Evolutionary conservation across 495 filamentous ascomycete genomes (phyloP), one percentile per base, ranked within the genome.

Genomic region (Penicillium daleae): DNA sequence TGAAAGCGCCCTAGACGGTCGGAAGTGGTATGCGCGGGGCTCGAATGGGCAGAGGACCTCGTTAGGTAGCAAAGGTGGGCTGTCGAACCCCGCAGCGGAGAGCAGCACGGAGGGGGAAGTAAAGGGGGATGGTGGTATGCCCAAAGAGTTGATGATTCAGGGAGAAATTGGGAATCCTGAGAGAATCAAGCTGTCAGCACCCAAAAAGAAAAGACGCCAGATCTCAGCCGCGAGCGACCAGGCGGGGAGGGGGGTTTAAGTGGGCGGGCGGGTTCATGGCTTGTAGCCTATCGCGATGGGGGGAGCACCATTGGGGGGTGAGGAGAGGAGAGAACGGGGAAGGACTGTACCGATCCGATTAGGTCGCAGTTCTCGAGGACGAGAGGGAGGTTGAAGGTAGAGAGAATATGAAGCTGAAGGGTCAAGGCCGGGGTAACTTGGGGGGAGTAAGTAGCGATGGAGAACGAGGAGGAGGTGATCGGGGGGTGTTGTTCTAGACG

Each of bases 31-130:
- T 66, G 63, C 53, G 61, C 59, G 33, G 39, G 65, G 50, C 22
- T 60, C 40, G 40, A 61, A 58, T 62, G 56, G 67, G 51, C 48
- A 44, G 60, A 56, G 24, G 44, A 49, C 62, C 33, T 3, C 60
- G 54, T 57, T 42, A 67, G 61, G 65, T 56, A 65, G 33, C 53
- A 61, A 60, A 17, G 49, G 64, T 33, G 66, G 66, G 40, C 40
- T 69, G 49, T 54, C 55, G 40, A 62, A 69, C 66, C 66, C 59
- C 68, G 66, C 61, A 64, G 56, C 57, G 53, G 56, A 66, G 39
- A 62, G 48, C 31, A 32, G 22, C 31, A 42, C 4, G 56, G 60
- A 31, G 56, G 56, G 48, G 55, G 51, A 46, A 15, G 22, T n/a
- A n/a, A 37, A 42, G 24, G 32, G 12, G 46, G 54, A 49, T 35